Conservation (phyloP, 2,329 filamentous ascomycete species). For the Myriosclerotinia curreyana region DNA sequence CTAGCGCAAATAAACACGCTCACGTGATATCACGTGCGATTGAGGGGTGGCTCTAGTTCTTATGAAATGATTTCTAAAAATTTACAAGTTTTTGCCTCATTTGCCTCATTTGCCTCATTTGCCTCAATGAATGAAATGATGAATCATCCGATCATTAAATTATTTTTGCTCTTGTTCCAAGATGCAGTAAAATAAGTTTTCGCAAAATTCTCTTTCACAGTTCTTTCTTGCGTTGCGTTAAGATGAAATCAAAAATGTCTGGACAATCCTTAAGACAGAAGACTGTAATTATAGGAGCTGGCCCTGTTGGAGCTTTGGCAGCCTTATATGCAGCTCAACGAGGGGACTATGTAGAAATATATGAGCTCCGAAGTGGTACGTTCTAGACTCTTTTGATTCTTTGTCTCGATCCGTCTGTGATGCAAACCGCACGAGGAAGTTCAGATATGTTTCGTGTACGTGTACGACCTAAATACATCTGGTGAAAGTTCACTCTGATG, state of each 20-base stretch:
- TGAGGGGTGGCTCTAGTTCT: not conserved
- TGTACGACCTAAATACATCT: not conserved
- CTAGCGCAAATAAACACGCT: not conserved
- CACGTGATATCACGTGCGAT: constrained; percentile 4
- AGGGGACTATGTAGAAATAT: constrained; percentile 87
- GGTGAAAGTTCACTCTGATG: constrained; percentile 1
- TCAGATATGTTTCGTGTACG: not conserved
- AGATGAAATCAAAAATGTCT: not conserved
- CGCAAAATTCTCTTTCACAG: no score
- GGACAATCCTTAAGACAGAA: constrained; percentile 31
- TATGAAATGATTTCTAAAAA: constrained; percentile 14
- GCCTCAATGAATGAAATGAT: constrained; percentile 3
- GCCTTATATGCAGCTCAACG: constrained; percentile 87
- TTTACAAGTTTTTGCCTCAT: not conserved
- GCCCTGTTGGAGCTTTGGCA: constrained; percentile 87
- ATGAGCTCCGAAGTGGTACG: constrained; percentile 85
- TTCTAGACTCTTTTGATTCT: constrained; percentile 37
- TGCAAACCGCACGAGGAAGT: not conserved
- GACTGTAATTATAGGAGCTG: constrained; percentile 82
- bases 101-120: no score
- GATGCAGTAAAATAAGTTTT: no score
- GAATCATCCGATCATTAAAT: constrained; percentile 6
- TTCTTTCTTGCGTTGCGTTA: not conserved
- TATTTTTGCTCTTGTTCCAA: not conserved
- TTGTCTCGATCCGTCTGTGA: constrained; percentile 3